phyloP scores from a whole-genome alignment of 2,329 filamentous ascomycete genomes.

The Alternaria panax region DNA sequence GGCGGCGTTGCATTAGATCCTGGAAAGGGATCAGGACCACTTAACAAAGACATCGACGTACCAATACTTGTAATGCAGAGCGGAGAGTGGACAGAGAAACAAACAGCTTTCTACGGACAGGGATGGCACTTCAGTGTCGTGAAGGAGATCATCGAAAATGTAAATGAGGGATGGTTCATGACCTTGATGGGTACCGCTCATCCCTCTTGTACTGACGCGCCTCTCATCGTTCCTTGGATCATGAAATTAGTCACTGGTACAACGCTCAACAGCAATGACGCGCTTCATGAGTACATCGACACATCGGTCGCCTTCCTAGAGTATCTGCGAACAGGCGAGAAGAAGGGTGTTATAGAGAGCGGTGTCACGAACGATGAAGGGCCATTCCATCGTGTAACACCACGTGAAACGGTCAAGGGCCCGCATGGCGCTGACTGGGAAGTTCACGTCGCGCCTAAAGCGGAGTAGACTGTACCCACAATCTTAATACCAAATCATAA shows the following conservation, averaged over 20 bases:
- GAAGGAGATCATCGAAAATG: slow-evolving; percentile 61
- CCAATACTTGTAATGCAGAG: slow-evolving; percentile 70
- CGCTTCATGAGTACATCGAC: slow-evolving; percentile 67
- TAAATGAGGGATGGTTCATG: slow-evolving; percentile 56
- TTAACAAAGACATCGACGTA: slow-evolving; percentile 66
- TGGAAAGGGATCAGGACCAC: slow-evolving; percentile 68
- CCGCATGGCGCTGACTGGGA: slow-evolving; percentile 13
- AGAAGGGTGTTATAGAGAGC: slow-evolving; percentile 59
- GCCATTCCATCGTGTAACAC: slow-evolving; percentile 2
- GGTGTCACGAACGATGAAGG: slow-evolving; percentile 52
- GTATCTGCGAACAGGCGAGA: slow-evolving; percentile 53
- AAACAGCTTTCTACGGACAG: slow-evolving; percentile 66
- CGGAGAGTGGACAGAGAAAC: slow-evolving; percentile 67
- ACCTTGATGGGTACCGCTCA: slow-evolving; percentile 59
- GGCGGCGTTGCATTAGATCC: slow-evolving; percentile 71
- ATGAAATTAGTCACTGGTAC: slow-evolving; percentile 69
- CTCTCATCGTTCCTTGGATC: slow-evolving; percentile 67
- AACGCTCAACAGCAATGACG: slow-evolving; percentile 63
- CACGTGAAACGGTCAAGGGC: slow-evolving; percentile 3
- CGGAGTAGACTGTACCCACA: neutral
- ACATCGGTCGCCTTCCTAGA: slow-evolving; percentile 65
- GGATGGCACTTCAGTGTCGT: slow-evolving; percentile 70
- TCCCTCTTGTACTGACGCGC: slow-evolving; percentile 71
- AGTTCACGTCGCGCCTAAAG: slow-evolving; percentile 4
- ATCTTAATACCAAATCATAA: neutral